Percentiles rank a stretch among this genome's conserved stretches.
These are phyloP conservation scores for Taiozyma sp. DNA, from an alignment of 1,139 yeast genomes.

Conservation along the genomic window DNA sequence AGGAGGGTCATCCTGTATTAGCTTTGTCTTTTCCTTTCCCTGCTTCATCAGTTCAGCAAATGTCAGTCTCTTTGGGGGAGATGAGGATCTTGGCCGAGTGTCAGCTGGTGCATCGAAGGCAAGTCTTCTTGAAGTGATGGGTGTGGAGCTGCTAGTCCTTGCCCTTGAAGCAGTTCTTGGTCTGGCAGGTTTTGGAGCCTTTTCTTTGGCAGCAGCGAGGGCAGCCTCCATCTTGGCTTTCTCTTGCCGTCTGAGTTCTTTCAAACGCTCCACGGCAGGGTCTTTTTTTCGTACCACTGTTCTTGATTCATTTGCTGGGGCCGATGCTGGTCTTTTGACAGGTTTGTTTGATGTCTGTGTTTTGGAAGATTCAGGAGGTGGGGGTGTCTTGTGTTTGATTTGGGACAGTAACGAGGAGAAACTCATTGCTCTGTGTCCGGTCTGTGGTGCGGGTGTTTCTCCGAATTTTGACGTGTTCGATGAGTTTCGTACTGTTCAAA, in stretches of 20 bases:
- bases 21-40: conserved; percentile 41
- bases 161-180: conserved; percentile 10
- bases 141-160: background rate
- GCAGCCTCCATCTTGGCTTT: conserved; percentile 37
- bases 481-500: background rate
- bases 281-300: conserved; percentile 25
- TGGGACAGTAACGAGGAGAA: conserved; percentile 17
- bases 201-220: conserved; percentile 5
- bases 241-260: conserved; percentile 59
- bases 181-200: conserved; percentile 3
- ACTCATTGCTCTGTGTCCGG: conserved; percentile 9
- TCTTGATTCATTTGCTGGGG: conserved; percentile 1
- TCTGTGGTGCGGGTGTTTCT: background rate
- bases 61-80: conserved; percentile 42
- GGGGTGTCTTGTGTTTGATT: conserved; percentile 14
- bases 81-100: conserved; percentile 2
- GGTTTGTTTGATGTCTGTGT: background rate
- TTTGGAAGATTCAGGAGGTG: background rate
- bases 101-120: background rate
- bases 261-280: conserved; percentile 46
- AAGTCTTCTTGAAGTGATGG: background rate
- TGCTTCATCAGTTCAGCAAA: conserved; percentile 67
- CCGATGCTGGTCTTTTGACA: background rate
- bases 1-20: conserved; percentile 9
- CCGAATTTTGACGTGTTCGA: background rate